phyloP scores from a whole-genome alignment of 306 rosid genomes.

The Rosa lucieae region DNA sequence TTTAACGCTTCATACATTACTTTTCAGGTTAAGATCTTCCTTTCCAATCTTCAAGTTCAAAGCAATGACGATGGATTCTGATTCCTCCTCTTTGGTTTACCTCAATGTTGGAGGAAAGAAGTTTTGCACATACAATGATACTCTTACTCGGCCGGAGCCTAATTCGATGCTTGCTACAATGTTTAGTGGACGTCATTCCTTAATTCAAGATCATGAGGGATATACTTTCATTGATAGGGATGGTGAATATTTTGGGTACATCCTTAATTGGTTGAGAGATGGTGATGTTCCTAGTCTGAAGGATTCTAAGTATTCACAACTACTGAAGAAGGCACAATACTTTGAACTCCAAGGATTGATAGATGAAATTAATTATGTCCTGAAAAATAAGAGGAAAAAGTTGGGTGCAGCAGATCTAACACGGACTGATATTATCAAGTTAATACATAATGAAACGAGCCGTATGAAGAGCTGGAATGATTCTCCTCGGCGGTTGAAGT shows the following conservation, averaged over 20 bases:
- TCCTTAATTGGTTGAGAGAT: neutral
- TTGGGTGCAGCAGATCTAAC: neutral
- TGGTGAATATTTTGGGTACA: neutral
- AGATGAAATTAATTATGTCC: neutral
- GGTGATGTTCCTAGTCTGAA: neutral
- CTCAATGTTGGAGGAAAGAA: neutral
- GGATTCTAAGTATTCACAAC: neutral
- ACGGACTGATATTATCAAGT: neutral
- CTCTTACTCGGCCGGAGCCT: conserved; percentile 65
- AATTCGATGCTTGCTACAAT: conserved; percentile 21
- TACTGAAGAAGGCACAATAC: neutral
- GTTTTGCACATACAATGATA: conserved; percentile 25
- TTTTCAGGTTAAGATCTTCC: no score
- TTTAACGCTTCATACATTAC: no score
- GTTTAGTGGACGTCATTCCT: conserved; percentile 81
- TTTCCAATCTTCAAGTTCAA: no score
- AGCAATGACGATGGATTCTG: neutral
- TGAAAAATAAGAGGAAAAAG: neutral
- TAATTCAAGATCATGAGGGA: conserved; percentile 26
- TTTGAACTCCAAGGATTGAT: neutral
- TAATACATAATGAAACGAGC: no score
- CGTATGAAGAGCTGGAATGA: no score
- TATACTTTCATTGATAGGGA: neutral
- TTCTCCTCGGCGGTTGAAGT: no score
- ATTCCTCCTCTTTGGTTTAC: neutral